Conservation (phyloP, 2,329 filamentous ascomycete species). For the Penicillium sp. region DNA sequence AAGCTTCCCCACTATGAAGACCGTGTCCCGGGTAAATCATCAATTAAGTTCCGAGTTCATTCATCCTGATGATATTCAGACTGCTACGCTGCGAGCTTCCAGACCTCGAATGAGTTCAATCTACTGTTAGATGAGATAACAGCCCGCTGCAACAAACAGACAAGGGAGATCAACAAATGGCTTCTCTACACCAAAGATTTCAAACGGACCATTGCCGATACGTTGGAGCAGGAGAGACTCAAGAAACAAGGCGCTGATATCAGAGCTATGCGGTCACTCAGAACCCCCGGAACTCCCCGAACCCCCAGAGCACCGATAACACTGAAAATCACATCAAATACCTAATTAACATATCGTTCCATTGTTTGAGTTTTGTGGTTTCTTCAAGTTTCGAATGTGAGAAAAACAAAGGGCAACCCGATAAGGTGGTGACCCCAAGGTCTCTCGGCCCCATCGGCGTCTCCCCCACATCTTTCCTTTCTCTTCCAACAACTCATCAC, state of each 20-base stretch:
- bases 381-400: background rate
- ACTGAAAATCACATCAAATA: background rate
- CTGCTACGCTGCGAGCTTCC: background rate
- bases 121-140: slow-evolving; percentile 1
- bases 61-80: background rate
- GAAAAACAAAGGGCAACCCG: background rate
- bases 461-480: slow-evolving; percentile 1
- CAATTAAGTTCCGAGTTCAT: background rate
- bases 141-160: background rate
- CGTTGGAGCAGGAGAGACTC: background rate
- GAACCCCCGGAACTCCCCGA: background rate
- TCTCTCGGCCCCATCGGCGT: background rate
- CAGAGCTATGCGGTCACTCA: background rate
- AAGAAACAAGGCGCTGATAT: background rate
- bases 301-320: background rate
- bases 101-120: background rate
- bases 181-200: background rate
- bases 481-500: background rate
- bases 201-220: background rate
- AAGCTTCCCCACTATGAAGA: background rate
- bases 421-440: background rate
- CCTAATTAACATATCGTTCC: too few relatives aligned
- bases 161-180: slow-evolving; percentile 1
- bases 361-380: background rate
- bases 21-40: background rate